phyloP scores from a whole-genome alignment of 2,329 filamentous ascomycete genomes.

The Ilyonectria robusta region DNA sequence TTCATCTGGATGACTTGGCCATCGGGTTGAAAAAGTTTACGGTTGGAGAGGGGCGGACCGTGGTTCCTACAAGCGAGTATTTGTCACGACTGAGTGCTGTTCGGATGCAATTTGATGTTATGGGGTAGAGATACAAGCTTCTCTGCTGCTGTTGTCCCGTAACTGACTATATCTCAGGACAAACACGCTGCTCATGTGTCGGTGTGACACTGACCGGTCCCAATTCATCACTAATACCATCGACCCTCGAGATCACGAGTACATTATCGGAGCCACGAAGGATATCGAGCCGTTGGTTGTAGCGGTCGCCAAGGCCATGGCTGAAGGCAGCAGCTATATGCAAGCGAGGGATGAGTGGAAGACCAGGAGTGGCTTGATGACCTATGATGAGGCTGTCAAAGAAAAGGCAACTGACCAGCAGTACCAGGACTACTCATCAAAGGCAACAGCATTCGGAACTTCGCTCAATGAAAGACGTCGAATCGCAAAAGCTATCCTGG shows the following conservation, averaged over 20 bases:
- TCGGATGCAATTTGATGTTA: slow-evolving; percentile 58
- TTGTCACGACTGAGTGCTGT: slow-evolving; percentile 52
- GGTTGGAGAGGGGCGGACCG: slow-evolving; percentile 55
- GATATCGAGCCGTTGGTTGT: slow-evolving; percentile 33
- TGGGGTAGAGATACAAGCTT: slow-evolving; percentile 43
- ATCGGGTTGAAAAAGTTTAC: slow-evolving; percentile 61
- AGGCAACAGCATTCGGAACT: slow-evolving; percentile 17
- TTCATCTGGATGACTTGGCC: slow-evolving; percentile 59
- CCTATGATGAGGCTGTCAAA: slow-evolving; percentile 54
- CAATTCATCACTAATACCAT: slow-evolving; percentile 56
- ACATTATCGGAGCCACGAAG: slow-evolving; percentile 55
- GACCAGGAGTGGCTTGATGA: slow-evolving; percentile 46
- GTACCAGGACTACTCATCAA: slow-evolving; percentile 44
- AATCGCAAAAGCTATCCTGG: slow-evolving; percentile 42
- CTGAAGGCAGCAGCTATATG: slow-evolving; percentile 46
- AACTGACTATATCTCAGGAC: slow-evolving; percentile 30
- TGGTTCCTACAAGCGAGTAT: slow-evolving; percentile 58
- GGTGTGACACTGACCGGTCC: slow-evolving; percentile 55
- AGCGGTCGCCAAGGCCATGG: slow-evolving; percentile 22
- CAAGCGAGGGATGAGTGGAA: slow-evolving; percentile 51
- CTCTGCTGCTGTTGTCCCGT: no score
- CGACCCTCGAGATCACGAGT: slow-evolving; percentile 56
- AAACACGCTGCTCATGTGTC: slow-evolving; percentile 55
- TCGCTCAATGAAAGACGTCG: slow-evolving; percentile 21
- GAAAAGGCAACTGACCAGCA: slow-evolving; percentile 42